Conservation (phyloP, 345 rosid species). For the Brassica cretica region DNA sequence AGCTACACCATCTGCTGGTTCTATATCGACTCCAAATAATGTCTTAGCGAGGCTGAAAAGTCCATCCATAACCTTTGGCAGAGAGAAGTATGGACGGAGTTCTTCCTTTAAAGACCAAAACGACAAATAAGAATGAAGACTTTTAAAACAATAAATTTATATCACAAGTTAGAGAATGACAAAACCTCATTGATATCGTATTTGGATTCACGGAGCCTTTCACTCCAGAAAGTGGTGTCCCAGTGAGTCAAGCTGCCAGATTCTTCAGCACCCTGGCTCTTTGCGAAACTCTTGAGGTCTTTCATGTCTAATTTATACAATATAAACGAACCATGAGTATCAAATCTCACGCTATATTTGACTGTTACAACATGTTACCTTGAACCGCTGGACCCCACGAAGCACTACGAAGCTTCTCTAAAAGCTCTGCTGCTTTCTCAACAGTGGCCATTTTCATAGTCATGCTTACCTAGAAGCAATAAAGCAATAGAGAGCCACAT, state of each 20-base stretch:
- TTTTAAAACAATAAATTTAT: slow-evolving; percentile 1
- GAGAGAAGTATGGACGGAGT: slow-evolving; percentile 86
- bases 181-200: slow-evolving; percentile 88
- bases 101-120: slow-evolving; percentile 63
- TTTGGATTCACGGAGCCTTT: slow-evolving; percentile 95
- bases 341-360: slow-evolving; percentile 4
- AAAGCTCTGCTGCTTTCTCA: slow-evolving; percentile 77
- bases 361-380: slow-evolving; percentile 48
- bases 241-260: slow-evolving; percentile 77
- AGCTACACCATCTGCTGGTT: slow-evolving; percentile 85
- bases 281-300: slow-evolving; percentile 74
- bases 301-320: slow-evolving; percentile 60
- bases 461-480: slow-evolving; percentile 92
- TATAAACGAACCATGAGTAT: background rate
- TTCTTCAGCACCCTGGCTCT: slow-evolving; percentile 75
- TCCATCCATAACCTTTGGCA: slow-evolving; percentile 87
- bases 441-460: slow-evolving; percentile 97
- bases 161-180: slow-evolving; percentile 30
- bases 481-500: slow-evolving; percentile 16
- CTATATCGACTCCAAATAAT: slow-evolving; percentile 75
- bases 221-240: slow-evolving; percentile 93
- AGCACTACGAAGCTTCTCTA: slow-evolving; percentile 83
- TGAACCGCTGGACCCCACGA: slow-evolving; percentile 94
- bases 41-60: slow-evolving; percentile 72
- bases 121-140: background rate